A percentile compares a stretch with the other conserved stretches of the same genome.
phyloP scores from a whole-genome alignment of 192 early-diverging fungal species.

The Geranomyces variabilis region DNA sequence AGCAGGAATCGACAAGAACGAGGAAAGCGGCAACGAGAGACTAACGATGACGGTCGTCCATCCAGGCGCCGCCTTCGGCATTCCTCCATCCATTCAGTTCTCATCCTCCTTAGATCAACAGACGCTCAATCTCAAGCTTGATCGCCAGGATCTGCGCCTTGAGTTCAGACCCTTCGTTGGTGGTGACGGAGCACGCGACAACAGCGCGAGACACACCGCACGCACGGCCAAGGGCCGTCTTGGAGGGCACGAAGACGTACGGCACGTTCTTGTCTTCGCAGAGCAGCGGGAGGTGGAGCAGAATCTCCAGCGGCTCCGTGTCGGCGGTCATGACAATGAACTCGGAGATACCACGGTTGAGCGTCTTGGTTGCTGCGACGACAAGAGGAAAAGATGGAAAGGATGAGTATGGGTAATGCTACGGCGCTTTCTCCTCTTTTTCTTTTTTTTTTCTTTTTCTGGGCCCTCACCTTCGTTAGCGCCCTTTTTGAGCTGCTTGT shows the following conservation, averaged over 20 bases:
- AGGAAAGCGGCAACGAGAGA: too few species aligned
- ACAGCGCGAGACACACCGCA: conserved; percentile 96
- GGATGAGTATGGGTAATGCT: neutral
- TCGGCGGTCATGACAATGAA: conserved; percentile 99
- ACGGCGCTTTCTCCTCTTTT: neutral
- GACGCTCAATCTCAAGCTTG: conserved; percentile 93
- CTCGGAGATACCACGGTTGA: conserved; percentile 98
- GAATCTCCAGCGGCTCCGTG: conserved; percentile 96
- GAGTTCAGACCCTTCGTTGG: conserved; percentile 96
- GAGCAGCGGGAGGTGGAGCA: conserved; percentile 94
- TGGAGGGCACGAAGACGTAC: conserved; percentile 98
- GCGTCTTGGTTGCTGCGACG: conserved; percentile 88
- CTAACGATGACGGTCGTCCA: too few species aligned
- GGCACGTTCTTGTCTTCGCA: conserved; percentile 99
- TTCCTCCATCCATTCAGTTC: neutral
- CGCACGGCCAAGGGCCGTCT: conserved; percentile 94
- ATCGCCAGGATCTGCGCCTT: conserved; percentile 88
- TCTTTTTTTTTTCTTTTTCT: neutral
- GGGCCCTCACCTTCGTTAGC: conserved; percentile 81
- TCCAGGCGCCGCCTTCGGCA: too few species aligned
- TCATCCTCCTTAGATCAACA: conserved; percentile 69
- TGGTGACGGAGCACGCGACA: conserved; percentile 90
- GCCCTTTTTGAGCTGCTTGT: conserved; percentile 99
- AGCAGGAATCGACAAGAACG: too few species aligned
- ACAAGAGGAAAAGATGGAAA: conserved; percentile 1